Conservation (phyloP, 2,329 filamentous ascomycete genomes). For the Aspergillus proliferans region DNA sequence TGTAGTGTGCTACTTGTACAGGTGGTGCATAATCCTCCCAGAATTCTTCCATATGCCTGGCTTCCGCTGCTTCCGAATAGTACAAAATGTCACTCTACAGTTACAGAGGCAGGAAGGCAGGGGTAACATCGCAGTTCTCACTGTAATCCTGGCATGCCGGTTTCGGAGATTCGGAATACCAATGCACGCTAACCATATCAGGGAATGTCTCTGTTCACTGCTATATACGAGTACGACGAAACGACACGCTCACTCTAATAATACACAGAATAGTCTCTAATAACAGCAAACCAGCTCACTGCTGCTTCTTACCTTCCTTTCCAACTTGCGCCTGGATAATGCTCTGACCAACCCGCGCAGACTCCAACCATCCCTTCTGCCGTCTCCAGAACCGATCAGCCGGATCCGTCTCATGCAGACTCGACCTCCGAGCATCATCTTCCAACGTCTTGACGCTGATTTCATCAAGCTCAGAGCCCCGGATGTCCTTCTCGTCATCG, state of each 20-base stretch:
- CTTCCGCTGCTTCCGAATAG: no score
- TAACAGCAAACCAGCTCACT: slow-evolving; percentile 11
- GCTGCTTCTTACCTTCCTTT: slow-evolving; percentile 26
- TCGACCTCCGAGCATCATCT: slow-evolving; percentile 35
- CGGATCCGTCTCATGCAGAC: slow-evolving; percentile 25
- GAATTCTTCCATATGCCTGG: no score
- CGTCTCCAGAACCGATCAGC: slow-evolving; percentile 39
- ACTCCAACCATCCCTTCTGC: slow-evolving; percentile 41
- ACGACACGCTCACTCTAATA: not conserved
- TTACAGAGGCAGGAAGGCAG: no score
- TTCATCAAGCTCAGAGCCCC: slow-evolving; percentile 10
- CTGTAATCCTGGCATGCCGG: no score
- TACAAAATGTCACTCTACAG: no score
- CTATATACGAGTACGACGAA: no score
- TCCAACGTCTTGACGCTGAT: slow-evolving; percentile 36
- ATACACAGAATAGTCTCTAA: not conserved
- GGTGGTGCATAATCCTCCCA: no score
- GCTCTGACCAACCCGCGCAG: slow-evolving; percentile 32
- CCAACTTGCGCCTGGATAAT: slow-evolving; percentile 33
- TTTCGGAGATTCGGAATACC: no score
- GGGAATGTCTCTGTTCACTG: no score
- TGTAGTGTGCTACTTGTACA: no score
- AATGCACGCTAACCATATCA: no score
- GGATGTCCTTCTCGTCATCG: slow-evolving; percentile 9
- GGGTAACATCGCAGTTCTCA: no score